phyloP scores from a whole-genome alignment of 345 rosid species.

The Linum lewisii region DNA sequence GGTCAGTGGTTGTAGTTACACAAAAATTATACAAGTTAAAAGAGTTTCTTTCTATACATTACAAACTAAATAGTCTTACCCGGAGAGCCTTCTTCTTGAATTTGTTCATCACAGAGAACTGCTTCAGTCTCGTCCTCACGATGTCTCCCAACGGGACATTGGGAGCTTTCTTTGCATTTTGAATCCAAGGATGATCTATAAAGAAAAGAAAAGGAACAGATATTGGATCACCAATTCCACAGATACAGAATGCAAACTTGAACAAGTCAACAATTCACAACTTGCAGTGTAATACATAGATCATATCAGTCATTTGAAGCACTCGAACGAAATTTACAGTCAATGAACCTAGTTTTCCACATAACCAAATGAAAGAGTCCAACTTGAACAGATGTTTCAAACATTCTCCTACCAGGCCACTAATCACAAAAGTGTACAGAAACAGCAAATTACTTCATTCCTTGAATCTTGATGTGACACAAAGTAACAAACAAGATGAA shows the following conservation, averaged over 20 bases:
- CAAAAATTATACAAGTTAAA: too few species aligned
- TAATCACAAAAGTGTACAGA: not conserved
- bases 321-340: not conserved
- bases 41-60: not conserved
- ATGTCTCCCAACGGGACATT: constrained; percentile 4
- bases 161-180: constrained; percentile 5
- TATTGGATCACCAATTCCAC: not conserved
- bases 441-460: too few species aligned
- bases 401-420: not conserved
- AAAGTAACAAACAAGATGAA: not conserved
- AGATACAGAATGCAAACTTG: too few species aligned
- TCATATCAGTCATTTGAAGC: not conserved
- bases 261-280: not conserved
- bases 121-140: constrained; percentile 6
- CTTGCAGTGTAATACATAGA: too few species aligned
- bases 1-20: not conserved
- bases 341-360: not conserved
- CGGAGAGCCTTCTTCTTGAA: constrained; percentile 4
- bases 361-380: not conserved
- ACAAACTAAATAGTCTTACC: not conserved
- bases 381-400: not conserved
- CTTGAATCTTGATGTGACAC: too few species aligned
- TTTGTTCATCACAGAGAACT: constrained; percentile 6
- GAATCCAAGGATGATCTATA: constrained; percentile 2
- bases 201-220: not conserved